phyloP scores from a whole-genome alignment of 1,284 basidiomycete genomes.

The Macrocystidia cucumis region DNA sequence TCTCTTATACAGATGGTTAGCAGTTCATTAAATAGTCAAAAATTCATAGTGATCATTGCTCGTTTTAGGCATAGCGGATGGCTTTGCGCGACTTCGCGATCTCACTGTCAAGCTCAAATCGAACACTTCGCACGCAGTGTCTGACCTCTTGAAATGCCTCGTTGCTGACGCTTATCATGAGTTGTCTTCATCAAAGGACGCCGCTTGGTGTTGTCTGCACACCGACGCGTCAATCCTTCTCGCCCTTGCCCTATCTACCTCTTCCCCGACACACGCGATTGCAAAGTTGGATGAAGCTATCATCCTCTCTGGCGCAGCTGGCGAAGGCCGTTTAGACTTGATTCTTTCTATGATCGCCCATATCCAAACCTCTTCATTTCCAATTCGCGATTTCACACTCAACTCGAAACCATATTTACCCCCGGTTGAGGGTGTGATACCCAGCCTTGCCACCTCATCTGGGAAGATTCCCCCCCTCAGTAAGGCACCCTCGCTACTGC shows the following conservation, averaged over 20 bases:
- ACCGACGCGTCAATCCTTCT: slow-evolving; percentile 57
- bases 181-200: neutral
- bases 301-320: slow-evolving; percentile 78
- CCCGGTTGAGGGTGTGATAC: slow-evolving; percentile 10
- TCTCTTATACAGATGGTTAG: no score
- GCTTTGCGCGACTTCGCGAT: no score
- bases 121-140: no score
- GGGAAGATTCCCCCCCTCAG: slow-evolving; percentile 26
- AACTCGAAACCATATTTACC: slow-evolving; percentile 8
- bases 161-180: no score
- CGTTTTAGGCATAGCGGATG: no score
- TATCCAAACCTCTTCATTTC: slow-evolving; percentile 29
- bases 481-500: slow-evolving; percentile 46
- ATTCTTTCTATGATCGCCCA: slow-evolving; percentile 51
- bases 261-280: slow-evolving; percentile 32
- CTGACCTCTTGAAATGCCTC: no score
- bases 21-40: no score
- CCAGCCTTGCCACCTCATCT: slow-evolving; percentile 12
- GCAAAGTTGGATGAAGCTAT: slow-evolving; percentile 70
- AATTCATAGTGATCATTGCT: no score
- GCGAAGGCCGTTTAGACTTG: slow-evolving; percentile 49
- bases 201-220: slow-evolving; percentile 59
- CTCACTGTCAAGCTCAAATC: no score
- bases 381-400: slow-evolving; percentile 10
- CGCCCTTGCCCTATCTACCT: slow-evolving; percentile 28